Evolutionary conservation across 306 rosid species (phyloP), one percentile per base, ranked within the genome.

Genomic region (Quercus cerris): DNA sequence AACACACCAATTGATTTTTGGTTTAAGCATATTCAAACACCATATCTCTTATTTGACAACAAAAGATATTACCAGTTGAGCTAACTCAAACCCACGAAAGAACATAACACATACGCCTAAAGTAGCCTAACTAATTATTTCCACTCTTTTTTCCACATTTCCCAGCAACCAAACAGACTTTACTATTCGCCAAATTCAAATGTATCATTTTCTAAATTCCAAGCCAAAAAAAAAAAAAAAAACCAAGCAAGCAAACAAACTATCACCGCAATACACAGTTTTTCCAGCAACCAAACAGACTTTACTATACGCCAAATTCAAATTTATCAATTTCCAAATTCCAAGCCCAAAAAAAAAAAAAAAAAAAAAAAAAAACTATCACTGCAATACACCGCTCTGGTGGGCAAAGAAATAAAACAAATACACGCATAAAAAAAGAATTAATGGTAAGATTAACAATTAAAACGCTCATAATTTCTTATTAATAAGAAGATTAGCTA

Each of bases 401-500:
- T 41, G 8, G 46, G 46, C 12, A 41, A 41, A 31, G 28, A 62
- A 62, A 23, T 62, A 25, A 15, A 5, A 8, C 68, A 14, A 58
- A 6, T 30, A 25, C 68, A 27, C 46, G 5, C 9, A 62, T 0
- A 23, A 62, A 78, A 35, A 67, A n/a, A 41, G 14, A 41, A n/a
- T 15, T 3, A 44, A 69, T 14, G 4, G 5, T 38, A 69, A 38
- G 54, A 41, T 41, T n/a, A 38, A 35, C 54, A n/a, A 3, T 69
- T 35, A 55, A 27, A 56, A 61, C 46, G 46, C 55, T 27, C 27
- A 54, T 11, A 73, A 5, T 61, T 23, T 10, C 44, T 20, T 49
- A 77, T 77, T 46, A 82, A 30, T 41, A 41, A 41, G 46, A 9
- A 80, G 77, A 52, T 56, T 38, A 71, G 69, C 70, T 2, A 55